Conservation (phyloP, 2,329 filamentous ascomycete genomes). For the Sordariomycetes sp. region DNA sequence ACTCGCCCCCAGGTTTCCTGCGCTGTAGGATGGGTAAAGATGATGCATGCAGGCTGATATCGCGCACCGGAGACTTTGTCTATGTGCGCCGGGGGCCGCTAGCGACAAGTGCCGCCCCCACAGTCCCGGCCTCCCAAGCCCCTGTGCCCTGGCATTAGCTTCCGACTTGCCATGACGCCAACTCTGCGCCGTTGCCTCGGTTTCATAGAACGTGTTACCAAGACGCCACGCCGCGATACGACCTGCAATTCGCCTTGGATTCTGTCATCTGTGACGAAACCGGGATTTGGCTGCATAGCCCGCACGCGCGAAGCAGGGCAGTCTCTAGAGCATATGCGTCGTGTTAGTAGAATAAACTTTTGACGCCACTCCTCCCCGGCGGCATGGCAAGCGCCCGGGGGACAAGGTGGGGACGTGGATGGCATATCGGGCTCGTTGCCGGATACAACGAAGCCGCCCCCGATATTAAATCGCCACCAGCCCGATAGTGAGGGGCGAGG, state of each 20-base stretch:
- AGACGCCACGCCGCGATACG: background rate
- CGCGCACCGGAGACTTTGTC: background rate
- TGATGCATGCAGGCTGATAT: slow-evolving; percentile 1
- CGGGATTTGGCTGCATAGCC: background rate
- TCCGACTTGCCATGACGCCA: no score
- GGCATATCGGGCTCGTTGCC: background rate
- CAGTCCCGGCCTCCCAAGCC: background rate
- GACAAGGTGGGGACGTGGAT: background rate
- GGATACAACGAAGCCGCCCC: background rate
- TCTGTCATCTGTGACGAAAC: background rate
- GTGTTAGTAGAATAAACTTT: background rate
- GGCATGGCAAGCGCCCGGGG: background rate
- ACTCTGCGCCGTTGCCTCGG: background rate
- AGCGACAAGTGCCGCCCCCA: background rate
- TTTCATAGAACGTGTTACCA: background rate
- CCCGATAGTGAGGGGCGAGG: background rate
- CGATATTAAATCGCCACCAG: background rate
- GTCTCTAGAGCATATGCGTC: background rate
- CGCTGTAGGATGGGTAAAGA: background rate
- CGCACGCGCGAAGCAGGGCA: background rate
- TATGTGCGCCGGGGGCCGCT: background rate
- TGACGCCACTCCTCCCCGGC: background rate
- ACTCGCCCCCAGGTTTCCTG: background rate
- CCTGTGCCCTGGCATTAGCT: background rate
- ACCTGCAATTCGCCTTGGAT: background rate